A percentile compares a stretch with the other conserved stretches of the same genome.
phyloP scores from a whole-genome alignment of 1,139 yeast genomes.

The Hyphopichia khmerensis region DNA sequence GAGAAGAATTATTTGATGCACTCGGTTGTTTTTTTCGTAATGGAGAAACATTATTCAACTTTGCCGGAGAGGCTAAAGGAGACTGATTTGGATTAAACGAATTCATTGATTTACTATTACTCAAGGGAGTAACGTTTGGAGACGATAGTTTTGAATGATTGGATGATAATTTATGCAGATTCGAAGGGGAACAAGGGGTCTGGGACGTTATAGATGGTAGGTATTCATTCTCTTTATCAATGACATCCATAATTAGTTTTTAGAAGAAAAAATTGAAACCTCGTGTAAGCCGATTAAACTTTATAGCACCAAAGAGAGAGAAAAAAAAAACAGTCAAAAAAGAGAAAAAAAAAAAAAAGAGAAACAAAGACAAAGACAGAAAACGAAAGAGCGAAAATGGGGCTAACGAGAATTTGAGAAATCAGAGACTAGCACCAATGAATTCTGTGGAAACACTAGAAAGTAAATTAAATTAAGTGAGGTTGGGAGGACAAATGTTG shows the following conservation, averaged over 20 bases:
- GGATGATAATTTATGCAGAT: background rate
- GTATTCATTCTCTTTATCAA: constrained; percentile 5
- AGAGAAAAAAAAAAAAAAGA: too few relatives aligned
- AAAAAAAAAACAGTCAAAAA: too few relatives aligned
- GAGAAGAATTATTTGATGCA: background rate
- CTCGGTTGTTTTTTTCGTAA: background rate
- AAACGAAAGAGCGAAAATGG: too few relatives aligned
- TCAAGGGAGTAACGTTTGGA: background rate
- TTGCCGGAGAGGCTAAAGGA: constrained; percentile 3
- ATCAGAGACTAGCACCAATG: too few relatives aligned
- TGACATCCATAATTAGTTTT: constrained; percentile 1
- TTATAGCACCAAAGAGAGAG: too few relatives aligned
- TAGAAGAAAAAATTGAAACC: background rate
- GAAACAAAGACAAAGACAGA: too few relatives aligned
- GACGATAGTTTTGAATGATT: background rate
- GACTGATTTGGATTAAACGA: background rate
- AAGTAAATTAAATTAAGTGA: too few relatives aligned
- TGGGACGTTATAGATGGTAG: background rate
- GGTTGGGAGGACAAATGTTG: too few relatives aligned
- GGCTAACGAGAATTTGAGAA: too few relatives aligned
- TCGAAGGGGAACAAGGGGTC: background rate
- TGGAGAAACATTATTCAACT: constrained; percentile 1
- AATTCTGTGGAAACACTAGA: too few relatives aligned
- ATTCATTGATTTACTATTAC: constrained; percentile 1
- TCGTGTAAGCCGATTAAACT: too few relatives aligned